phyloP scores from a whole-genome alignment of 192 early-diverging fungal species.

The Funneliformis geosporum region DNA sequence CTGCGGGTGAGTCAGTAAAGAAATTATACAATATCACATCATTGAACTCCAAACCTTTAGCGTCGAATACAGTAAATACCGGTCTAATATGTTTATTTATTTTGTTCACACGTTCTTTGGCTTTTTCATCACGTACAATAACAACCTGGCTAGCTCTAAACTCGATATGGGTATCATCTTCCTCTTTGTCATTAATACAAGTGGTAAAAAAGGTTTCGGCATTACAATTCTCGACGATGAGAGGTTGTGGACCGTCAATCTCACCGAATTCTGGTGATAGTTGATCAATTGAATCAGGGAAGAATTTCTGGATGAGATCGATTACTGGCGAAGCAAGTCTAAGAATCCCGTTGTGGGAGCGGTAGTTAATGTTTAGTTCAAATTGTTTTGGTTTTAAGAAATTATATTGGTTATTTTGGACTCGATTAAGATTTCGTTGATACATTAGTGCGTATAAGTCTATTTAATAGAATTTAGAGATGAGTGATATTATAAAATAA shows the following conservation, averaged over 20 bases:
- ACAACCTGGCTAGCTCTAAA: slow-evolving; percentile 13
- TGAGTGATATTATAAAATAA: not conserved
- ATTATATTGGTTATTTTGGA: not conserved
- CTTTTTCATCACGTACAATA: slow-evolving; percentile 12
- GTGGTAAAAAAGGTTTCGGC: not conserved
- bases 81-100: not conserved
- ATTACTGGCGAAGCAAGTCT: not conserved
- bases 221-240: not conserved
- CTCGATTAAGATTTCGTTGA: not conserved
- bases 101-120: not conserved
- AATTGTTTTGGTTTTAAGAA: slow-evolving; percentile 11
- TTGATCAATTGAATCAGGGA: slow-evolving; percentile 18
- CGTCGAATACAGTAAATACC: slow-evolving; percentile 14
- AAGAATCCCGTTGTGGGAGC: slow-evolving; percentile 15
- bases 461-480: not conserved
- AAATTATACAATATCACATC: slow-evolving; percentile 30
- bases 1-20: slow-evolving; percentile 15
- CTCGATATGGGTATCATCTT: not conserved
- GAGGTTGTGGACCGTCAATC: slow-evolving; percentile 7
- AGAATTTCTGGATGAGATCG: not conserved
- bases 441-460: not conserved
- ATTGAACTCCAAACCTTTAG: slow-evolving; percentile 24
- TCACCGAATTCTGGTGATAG: not conserved
- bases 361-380: slow-evolving; percentile 18
- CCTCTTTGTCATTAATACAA: not conserved